Evolutionary conservation across 1,284 basidiomycete species (phyloP).

Genomic region (Cryptococcus deneoformans): DNA sequence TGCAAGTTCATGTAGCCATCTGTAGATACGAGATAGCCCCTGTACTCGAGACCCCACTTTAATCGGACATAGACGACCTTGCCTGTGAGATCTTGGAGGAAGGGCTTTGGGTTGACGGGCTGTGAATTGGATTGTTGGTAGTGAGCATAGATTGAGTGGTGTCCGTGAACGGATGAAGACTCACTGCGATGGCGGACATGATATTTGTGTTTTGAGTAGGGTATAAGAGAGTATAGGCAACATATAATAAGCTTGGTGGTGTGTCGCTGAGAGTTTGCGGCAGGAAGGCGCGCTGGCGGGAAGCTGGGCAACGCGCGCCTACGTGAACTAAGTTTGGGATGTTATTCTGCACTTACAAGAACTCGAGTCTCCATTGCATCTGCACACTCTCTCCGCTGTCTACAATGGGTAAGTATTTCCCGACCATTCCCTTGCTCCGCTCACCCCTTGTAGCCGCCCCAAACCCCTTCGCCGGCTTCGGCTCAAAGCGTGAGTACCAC

Average conservation of each 20-base stretch:
- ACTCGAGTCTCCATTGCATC: too few species aligned
- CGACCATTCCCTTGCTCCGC: too few species aligned
- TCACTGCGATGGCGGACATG: slow-evolving; percentile 39
- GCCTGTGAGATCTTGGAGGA: slow-evolving; percentile 96
- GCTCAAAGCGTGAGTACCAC: slow-evolving; percentile 13
- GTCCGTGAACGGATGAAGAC: slow-evolving; percentile 1
- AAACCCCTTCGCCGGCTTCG: slow-evolving; percentile 15
- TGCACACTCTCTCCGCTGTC: too few species aligned
- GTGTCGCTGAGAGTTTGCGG: too few species aligned
- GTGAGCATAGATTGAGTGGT: not conserved
- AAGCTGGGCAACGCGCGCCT: too few species aligned
- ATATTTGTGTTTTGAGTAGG: not conserved
- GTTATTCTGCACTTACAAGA: too few species aligned
- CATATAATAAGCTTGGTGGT: too few species aligned
- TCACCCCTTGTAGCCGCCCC: too few species aligned
- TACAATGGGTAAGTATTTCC: too few species aligned
- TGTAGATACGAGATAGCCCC: slow-evolving; percentile 96
- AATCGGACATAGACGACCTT: slow-evolving; percentile 92
- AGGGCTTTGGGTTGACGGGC: slow-evolving; percentile 98
- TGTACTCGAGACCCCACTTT: slow-evolving; percentile 99
- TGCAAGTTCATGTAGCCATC: slow-evolving; percentile 99
- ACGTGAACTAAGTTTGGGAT: too few species aligned
- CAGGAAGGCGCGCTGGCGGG: too few species aligned
- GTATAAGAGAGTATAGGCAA: too few species aligned
- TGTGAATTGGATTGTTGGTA: slow-evolving; percentile 8